Conservation (phyloP, 2,329 filamentous ascomycete species). For the Juglanconis oblonga region DNA sequence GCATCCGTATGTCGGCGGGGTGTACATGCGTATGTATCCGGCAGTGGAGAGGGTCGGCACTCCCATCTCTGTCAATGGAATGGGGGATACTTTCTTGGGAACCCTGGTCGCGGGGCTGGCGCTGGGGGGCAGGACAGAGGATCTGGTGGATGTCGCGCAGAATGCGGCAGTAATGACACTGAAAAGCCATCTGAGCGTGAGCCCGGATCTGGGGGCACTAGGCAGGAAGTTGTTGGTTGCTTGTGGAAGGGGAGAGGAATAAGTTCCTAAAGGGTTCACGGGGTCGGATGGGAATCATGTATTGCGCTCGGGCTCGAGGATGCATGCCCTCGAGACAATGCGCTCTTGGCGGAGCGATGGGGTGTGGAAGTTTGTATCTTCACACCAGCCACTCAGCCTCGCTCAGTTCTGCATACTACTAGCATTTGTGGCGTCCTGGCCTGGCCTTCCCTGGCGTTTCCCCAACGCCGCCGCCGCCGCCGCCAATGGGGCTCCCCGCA, state of each 20-base stretch:
- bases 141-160: constrained; percentile 77
- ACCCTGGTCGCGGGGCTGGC: constrained; percentile 77
- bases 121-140: constrained; percentile 51
- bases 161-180: constrained; percentile 76
- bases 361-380: too few species aligned
- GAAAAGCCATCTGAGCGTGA: constrained; percentile 72
- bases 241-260: constrained; percentile 40
- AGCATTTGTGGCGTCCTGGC: too few species aligned
- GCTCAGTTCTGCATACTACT: too few species aligned
- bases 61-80: constrained; percentile 87
- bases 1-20: constrained; percentile 60
- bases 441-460: neutral
- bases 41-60: constrained; percentile 65
- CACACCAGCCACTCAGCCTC: neutral
- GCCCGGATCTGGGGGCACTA: constrained; percentile 49
- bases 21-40: constrained; percentile 77
- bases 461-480: neutral
- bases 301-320: neutral
- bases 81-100: constrained; percentile 89
- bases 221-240: constrained; percentile 32
- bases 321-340: too few species aligned
- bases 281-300: neutral
- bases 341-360: too few species aligned
- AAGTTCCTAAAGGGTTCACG: neutral
- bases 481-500: neutral